Conservation (phyloP, 78 protist species). For the Trichosphaerium sp. region DNA sequence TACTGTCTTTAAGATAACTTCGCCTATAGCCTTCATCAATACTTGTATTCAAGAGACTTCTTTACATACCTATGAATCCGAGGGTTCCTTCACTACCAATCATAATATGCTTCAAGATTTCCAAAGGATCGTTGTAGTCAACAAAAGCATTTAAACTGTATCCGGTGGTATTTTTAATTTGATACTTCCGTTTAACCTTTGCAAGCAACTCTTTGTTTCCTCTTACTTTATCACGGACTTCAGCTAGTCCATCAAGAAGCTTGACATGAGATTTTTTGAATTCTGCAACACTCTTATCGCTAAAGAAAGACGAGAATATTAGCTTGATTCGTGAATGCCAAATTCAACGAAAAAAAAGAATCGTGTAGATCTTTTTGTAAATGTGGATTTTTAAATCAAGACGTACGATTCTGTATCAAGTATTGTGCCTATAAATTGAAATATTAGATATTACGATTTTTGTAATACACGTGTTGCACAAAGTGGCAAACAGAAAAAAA, state of each 20-base stretch:
- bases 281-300: too few relatives aligned
- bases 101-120: conserved; percentile 18
- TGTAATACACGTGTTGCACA: too few relatives aligned
- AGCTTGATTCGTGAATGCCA: too few relatives aligned
- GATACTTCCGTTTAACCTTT: conserved; percentile 10
- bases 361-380: too few relatives aligned
- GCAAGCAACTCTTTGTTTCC: not conserved
- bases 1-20: conserved; percentile 21
- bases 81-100: conserved; percentile 40
- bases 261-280: conserved; percentile 4
- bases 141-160: conserved; percentile 35
- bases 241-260: conserved; percentile 1
- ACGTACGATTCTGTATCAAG: conserved; percentile 16
- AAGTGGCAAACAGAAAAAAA: too few relatives aligned
- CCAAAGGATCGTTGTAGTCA: conserved; percentile 21
- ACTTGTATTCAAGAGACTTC: too few relatives aligned
- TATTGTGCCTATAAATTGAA: too few relatives aligned
- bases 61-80: conserved; percentile 23
- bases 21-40: too few relatives aligned
- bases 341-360: too few relatives aligned
- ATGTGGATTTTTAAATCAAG: too few relatives aligned
- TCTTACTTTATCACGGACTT: not conserved
- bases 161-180: conserved; percentile 39
- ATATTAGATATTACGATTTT: too few relatives aligned
- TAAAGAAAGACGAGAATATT: too few relatives aligned